A percentile compares a stretch with the other conserved stretches of the same genome.
Evolutionary conservation across 83 land plant species (phyloP).

Genomic region (Picea mariana): DNA sequence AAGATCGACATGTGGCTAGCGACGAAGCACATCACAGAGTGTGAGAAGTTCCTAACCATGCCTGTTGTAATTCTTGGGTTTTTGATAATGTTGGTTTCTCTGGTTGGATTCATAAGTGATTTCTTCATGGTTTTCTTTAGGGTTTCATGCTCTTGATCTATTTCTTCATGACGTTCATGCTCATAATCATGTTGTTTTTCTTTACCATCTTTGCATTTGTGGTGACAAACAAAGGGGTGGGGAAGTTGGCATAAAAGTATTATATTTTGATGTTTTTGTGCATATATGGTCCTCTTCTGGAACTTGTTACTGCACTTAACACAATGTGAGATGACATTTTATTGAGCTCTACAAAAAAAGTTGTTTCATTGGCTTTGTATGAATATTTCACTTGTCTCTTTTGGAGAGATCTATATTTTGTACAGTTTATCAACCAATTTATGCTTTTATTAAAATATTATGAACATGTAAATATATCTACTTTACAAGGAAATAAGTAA

Average conservation of each 20-base stretch:
- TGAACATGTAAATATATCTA: neutral
- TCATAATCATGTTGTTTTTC: conserved; percentile 37
- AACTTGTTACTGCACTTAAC: neutral
- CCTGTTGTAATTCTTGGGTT: conserved; percentile 38
- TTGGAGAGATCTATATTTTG: too few relatives aligned
- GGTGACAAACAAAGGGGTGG: conserved; percentile 45
- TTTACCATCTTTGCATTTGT: conserved; percentile 43
- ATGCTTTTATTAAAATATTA: neutral
- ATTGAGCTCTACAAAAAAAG: too few relatives aligned
- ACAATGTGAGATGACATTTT: neutral
- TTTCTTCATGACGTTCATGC: conserved; percentile 38
- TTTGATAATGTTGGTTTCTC: conserved; percentile 34
- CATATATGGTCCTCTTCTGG: neutral
- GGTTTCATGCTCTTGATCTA: conserved; percentile 36
- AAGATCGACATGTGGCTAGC: conserved; percentile 27
- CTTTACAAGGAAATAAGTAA: too few relatives aligned
- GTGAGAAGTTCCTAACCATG: conserved; percentile 37
- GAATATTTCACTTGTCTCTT: too few relatives aligned
- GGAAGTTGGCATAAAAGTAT: conserved; percentile 10
- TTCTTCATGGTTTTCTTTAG: conserved; percentile 23
- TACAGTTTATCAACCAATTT: neutral
- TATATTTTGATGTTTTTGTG: neutral
- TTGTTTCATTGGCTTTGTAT: too few relatives aligned
- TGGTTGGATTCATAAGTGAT: conserved; percentile 39
- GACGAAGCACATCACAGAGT: conserved; percentile 22